Evolutionary conservation across 345 rosid genomes (phyloP), one percentile per base, ranked within the genome.

Genomic region (Triadica sebifera): DNA sequence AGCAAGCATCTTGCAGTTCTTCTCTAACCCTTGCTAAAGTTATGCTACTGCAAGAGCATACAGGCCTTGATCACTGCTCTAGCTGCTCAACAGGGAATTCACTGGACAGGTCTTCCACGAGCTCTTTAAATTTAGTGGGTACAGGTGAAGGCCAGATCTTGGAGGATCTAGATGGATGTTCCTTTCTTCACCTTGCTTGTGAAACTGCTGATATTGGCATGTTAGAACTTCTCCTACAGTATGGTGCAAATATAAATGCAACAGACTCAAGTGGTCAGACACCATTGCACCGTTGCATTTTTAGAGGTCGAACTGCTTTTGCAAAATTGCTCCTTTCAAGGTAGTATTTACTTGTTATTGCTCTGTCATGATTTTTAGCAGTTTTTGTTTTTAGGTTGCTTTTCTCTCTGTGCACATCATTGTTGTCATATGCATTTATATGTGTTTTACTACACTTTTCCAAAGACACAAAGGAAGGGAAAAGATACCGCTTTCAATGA

Each of bases 121-220:
- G 88, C 84, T 90, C 92, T 2, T 82, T 84, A 70, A 86, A 82
- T 83, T 78, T 87, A 49, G 81, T 79, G 5, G 81, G 86, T 13
- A 67, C 83, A 29, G 82, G 79, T 76, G 92, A 87, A 79, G 83
- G 83, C 76, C 88, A 74, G 65, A 61, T 61, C 72, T 11, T 75
- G 39, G 97, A 89, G 6, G 88, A 83, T 71, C 73, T 84, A n/a
- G 87, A 87, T 74, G 98, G 99, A 37, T 86, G 95, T 77, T 77
- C 97, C 52, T 84, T 93, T 70, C 93, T 96, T 77, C 97, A 96
- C 82, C 97, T 95, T 60, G 98, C 99, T 65, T 96, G 97, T 87
- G 97, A 93, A 85, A 86, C 89, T 65, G 90, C 91, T 13, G 99
- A 96, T 76, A 84, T 96, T 52, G 98, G 99, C 74, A 93, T 96